phyloP scores from a whole-genome alignment of 1,139 yeast species.

The Candida dubliniensis region DNA sequence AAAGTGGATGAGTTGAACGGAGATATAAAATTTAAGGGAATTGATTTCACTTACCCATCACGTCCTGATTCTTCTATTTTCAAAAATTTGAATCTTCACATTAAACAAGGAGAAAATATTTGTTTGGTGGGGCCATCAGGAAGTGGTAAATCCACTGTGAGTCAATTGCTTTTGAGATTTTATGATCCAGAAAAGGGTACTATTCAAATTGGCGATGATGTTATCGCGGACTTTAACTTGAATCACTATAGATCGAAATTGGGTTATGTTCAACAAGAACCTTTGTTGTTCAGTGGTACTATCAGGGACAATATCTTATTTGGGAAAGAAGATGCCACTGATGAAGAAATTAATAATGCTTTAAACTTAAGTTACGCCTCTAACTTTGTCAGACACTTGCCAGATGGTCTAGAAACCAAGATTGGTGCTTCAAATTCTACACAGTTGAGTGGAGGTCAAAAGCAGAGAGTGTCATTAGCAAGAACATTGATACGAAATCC shows the following conservation, averaged over 20 bases:
- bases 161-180: conserved; percentile 74
- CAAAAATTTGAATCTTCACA: conserved; percentile 59
- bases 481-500: conserved; percentile 69
- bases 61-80: conserved; percentile 75
- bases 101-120: conserved; percentile 81
- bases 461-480: conserved; percentile 74
- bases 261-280: conserved; percentile 94
- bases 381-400: conserved; percentile 71
- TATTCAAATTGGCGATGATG: conserved; percentile 67
- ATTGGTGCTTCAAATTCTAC: conserved; percentile 72
- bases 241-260: conserved; percentile 70
- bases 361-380: conserved; percentile 77
- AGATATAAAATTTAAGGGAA: conserved; percentile 61
- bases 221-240: conserved; percentile 66
- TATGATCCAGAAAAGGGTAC: conserved; percentile 74
- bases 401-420: conserved; percentile 77
- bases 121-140: conserved; percentile 98
- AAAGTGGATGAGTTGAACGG: conserved; percentile 34
- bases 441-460: conserved; percentile 77
- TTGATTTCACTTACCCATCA: conserved; percentile 81
- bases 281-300: conserved; percentile 87
- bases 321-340: conserved; percentile 55
- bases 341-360: conserved; percentile 64
- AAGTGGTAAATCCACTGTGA: conserved; percentile 89
- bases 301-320: conserved; percentile 83